These are phyloP conservation scores for Calonectria leucothoes DNA, from an alignment of 2,329 filamentous ascomycete species.

Conservation along the genomic window DNA sequence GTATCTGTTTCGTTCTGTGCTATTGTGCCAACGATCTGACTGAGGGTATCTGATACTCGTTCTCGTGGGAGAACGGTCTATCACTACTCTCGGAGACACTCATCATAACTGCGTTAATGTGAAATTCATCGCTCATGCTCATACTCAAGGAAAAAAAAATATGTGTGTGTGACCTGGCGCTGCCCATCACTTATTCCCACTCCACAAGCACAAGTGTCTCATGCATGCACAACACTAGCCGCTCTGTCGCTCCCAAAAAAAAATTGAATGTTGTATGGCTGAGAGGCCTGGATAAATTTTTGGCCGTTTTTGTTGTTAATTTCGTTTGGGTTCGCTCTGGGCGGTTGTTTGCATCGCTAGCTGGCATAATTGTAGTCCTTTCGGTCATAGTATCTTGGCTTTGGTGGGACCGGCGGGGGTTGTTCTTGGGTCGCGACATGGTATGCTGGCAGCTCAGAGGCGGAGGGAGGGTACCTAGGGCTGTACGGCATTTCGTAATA, in stretches of 20 bases:
- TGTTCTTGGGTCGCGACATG: neutral
- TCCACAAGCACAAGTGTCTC: neutral
- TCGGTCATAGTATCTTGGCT: conserved; percentile 1
- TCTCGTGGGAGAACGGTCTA: neutral
- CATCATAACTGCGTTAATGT: conserved; percentile 7
- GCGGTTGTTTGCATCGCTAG: neutral
- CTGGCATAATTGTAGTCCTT: neutral
- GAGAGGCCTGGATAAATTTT: neutral
- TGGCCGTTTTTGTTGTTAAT: neutral
- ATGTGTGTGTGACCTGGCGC: neutral
- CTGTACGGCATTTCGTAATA: neutral
- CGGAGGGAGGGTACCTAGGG: neutral
- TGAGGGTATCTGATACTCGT: neutral
- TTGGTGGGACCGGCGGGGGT: neutral
- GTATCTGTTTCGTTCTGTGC: neutral
- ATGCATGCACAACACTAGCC: neutral
- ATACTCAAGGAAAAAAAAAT: neutral
- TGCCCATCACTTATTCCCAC: neutral
- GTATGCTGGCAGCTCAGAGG: neutral
- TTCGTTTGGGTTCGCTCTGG: neutral
- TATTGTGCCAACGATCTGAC: conserved; percentile 9
- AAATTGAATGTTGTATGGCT: neutral
- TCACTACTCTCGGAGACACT: neutral
- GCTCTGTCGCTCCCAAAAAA: neutral
- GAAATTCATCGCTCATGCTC: conserved; percentile 8